Base-by-base conservation (phyloP, 768 basidiomycete genomes). In the Dictyophora rubrovolvata region DNA sequence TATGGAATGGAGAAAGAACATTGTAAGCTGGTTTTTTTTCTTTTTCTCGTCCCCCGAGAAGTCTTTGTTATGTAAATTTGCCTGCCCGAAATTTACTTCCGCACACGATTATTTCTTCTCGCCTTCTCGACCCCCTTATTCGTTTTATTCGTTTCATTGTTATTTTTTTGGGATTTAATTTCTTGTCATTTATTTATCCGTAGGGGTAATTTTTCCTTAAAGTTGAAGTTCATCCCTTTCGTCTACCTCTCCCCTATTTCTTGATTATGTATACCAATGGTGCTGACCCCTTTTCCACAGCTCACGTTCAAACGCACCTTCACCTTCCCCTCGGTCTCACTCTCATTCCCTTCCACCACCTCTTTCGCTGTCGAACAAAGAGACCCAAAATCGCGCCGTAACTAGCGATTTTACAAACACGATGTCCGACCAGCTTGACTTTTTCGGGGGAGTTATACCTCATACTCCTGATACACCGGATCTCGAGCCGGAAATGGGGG, bases 401-500 rank as follows among this genome's bases (percentile, higher is more conserved):
- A 36, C 64, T 65, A 1, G 53, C 67, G 12, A 49, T 65, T 12
- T 34, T 53, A 6, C 14, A 37, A 22, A 10, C 55, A 54, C 11
- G 9, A 42, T 17, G 28, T 42, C 55, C 51, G 34, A 59, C 58
- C 12, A 35, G 54, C 7, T 58, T 48, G 17, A 57, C 56, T 20
- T 55, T 56, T 42, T 63, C 60, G 12, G 57, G 63, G 48, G 63
- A 58, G 5, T 63, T 54, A 56, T 34, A 18, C 55, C 35, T 37
- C 63, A 42, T 20, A 53, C 55, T 28, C 52, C 66, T 9, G 35
- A 57, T 28, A 63, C 66, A 22, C 65, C 66, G 10, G 64, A 68
- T 34, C 65, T 65, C 22, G 62, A 58, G 47, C 74, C 75, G 54
- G 78, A 76, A 54, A 57, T 78, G 12, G 76, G 56, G 22, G 42